A percentile compares a stretch with the other conserved stretches of the same genome.
Evolutionary conservation across 2,329 filamentous ascomycete genomes (phyloP).

Genomic region (Paraphaeosphaeria sporulosa): DNA sequence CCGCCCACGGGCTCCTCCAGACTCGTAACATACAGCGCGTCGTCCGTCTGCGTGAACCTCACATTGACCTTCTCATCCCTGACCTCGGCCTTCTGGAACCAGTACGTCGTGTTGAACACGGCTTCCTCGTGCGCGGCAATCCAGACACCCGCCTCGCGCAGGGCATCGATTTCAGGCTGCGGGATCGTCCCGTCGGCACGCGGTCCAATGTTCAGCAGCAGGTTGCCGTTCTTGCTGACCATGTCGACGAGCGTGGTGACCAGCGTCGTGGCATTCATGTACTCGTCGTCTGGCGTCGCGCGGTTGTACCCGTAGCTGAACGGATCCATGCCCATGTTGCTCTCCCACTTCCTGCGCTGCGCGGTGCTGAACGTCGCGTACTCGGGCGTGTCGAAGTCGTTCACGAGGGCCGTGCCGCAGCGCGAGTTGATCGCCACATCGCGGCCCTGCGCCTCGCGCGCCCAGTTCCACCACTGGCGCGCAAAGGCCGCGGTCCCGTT

Average conservation of each 20-base stretch:
- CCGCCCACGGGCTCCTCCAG: conserved; percentile 50
- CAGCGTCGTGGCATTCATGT: conserved; percentile 62
- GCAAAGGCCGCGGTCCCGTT: conserved; percentile 55
- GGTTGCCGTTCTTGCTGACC: conserved; percentile 63
- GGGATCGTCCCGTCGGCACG: conserved; percentile 63
- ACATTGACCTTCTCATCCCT: conserved; percentile 46
- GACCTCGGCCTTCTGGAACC: conserved; percentile 52
- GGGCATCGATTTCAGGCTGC: conserved; percentile 55
- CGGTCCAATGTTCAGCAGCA: conserved; percentile 65
- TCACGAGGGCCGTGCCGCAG: conserved; percentile 58
- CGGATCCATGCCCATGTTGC: conserved; percentile 62
- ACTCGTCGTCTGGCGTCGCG: conserved; percentile 58
- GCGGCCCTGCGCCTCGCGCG: conserved; percentile 42
- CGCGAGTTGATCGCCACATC: conserved; percentile 65
- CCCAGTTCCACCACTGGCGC: conserved; percentile 53
- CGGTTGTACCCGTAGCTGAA: conserved; percentile 67
- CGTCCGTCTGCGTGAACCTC: conserved; percentile 60
- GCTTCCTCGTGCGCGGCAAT: conserved; percentile 62
- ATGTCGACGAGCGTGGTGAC: conserved; percentile 61
- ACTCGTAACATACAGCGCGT: conserved; percentile 62
- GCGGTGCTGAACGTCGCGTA: conserved; percentile 60
- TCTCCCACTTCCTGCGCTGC: conserved; percentile 66
- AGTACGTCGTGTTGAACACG: conserved; percentile 66
- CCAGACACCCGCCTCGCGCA: conserved; percentile 63
- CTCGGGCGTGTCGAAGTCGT: conserved; percentile 69